phyloP scores from a whole-genome alignment of 805 yeast species.

The Monosporozyma siamensis region DNA sequence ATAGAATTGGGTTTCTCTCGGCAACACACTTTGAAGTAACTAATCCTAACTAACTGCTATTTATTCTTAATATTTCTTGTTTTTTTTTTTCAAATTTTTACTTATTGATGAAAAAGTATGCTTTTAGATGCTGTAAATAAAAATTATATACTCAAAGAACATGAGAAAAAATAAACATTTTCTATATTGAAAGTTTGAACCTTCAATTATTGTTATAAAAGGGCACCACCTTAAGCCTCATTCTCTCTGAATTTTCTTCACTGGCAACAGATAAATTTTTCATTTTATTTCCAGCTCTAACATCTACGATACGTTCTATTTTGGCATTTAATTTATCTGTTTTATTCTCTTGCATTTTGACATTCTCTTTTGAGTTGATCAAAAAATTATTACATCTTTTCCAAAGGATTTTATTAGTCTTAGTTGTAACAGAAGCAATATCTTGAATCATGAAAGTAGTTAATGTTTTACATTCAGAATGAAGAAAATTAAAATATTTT shows the following conservation, averaged over 20 bases:
- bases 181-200: no score
- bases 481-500: not conserved
- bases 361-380: not conserved
- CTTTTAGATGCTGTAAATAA: no score
- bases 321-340: not conserved
- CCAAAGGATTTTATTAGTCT: not conserved
- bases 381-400: constrained; percentile 1
- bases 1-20: constrained; percentile 13
- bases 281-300: not conserved
- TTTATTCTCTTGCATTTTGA: constrained; percentile 1
- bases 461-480: not conserved
- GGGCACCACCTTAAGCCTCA: constrained; percentile 51
- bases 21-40: constrained; percentile 18
- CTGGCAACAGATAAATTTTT: constrained; percentile 39
- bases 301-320: not conserved
- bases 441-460: not conserved
- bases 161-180: no score
- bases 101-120: no score
- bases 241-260: constrained; percentile 61
- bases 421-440: not conserved
- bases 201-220: constrained; percentile 14
- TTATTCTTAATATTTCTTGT: not conserved
- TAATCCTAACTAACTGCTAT: not conserved
- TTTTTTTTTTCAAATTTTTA: no score
- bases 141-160: no score